Base-by-base conservation (phyloP, 345 rosid species). In the Firmiana major region DNA sequence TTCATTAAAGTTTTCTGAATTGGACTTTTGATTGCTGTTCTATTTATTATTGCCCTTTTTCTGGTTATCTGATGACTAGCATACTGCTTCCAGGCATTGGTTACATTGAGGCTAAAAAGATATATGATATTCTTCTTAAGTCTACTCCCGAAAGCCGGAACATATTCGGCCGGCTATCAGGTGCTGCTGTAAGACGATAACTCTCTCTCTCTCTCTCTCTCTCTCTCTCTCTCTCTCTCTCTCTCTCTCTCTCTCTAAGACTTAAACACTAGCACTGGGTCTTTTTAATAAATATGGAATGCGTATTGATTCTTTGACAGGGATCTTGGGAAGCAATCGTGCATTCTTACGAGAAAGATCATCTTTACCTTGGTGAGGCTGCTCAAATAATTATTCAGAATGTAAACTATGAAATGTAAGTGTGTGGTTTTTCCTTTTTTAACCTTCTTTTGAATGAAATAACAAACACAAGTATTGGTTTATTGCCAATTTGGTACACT, bases 371-470 rank as follows among this genome's bases (percentile, higher is more conserved):
- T 31, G 99, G 99, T 7, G 98, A 93, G 84, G 99, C 97, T 78
- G 97, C 99, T 66, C 98, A 92, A 77, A 86, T 92, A 72, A 93
- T 96, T 46, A 83, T 90, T 76, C 98, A 93, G 82, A 93, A 92
- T 85, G 97, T 93, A n/a, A 93, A 86, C 73, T 96, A 93, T 75
- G 98, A 96, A 83, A 93, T 96, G 99, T 96, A 83, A 90, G 94
- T 74, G 28, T 76, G 21, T 58, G 24, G 42, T 40, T 81, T 73
- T 62, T 6, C 40, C 51, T 65, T 28, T 51, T 65, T 68, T 57
- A 34, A 51, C 3, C 1, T 71, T 73, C 81, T 60, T 51, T 75
- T 74, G 11, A 69, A 28, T 49, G 54, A 38, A 68, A 34, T 42
- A 71, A 31, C 42, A 12, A 40, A 45, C 57, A 34, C 63, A 74